Base-by-base conservation (phyloP, 129 eudicot species). In the Flaveria linearis region DNA sequence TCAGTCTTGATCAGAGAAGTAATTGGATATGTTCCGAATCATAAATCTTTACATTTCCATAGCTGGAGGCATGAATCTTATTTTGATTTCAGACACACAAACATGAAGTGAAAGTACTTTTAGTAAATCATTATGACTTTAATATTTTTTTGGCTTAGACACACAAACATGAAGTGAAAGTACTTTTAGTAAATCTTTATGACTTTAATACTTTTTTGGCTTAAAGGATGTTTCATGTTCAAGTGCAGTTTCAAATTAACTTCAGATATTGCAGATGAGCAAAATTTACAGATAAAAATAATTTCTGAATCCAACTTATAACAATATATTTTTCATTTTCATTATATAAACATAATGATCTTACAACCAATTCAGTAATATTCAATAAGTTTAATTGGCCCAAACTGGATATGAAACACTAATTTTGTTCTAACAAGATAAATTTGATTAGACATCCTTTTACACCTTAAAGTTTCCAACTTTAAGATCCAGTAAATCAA, bases 401-500 rank as follows among this genome's bases (percentile, higher is more conserved):
- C 20, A 14, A 28, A 62, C 66, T 60, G 39, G 66, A 60, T 25
- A 23, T 23, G 63, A 56, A 18, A 56, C 28, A 20, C 30, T 10
- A 51, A 60, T 57, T 22, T 2, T 45, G 25, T 17, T 20, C 25
- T 13, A 39, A 12, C 53, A 58, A 57, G 39, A 8, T 3, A 9
- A 41, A 73, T 7, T 41, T 22, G 14, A 57, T 41, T 7, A 57
- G 77, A 73, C 52, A 43, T 57, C 68, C 42, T 56, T 51, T 28
- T 36, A 36, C 50, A 42, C 42, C 43, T 22, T n/a, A 22, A 58
- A 42, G 0, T 42, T 58, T 58, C 52, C 9, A 22, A 23, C 41
- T 20, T 58, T 62, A 42, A 74, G 78, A 74, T 74, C 58, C 78
- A 43, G 33, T 61, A 61, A 58, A 11, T 56, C 69, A 60, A 56